Evolutionary conservation across 805 yeast species (phyloP), one percentile per base, ranked within the genome.

Genomic region (Wickerhamiella siamensis): DNA sequence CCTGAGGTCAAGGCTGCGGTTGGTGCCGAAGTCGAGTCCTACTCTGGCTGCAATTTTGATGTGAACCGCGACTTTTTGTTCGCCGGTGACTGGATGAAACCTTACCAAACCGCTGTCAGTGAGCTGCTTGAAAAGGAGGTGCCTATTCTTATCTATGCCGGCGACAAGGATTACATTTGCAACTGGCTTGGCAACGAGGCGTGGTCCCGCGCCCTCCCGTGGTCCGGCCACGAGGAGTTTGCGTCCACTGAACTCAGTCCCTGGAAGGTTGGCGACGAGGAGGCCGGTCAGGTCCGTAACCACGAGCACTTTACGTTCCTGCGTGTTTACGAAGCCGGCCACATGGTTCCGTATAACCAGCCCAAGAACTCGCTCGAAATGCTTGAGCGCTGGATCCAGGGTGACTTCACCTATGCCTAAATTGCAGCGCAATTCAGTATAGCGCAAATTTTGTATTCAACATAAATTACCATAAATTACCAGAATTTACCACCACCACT

Each of bases 331-430:
- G 86, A 78, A 53, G 95, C 91, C 37, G 95, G 95, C 31, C 95
- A 86, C 63, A 84, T 86, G 95, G 94, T 83, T 49, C 94, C 95
- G 17, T 77, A 67, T 55, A 88, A 87, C 63, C 93, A 82, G 66
- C 94, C 95, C n/a, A 76, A 73, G 56, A 70, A 71, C 53, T 65
- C 94, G 2, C 69, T 81, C 49, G 91, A 78, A 49, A 79, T 87
- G 87, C 74, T 88, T 47, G 81, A 86, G 67, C 71, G 80, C 60
- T 88, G 96, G 96, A 15, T 36, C 4, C 17, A 20, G 14, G 38
- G 38, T n/a, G 38, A 36, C 16, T 36, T 36, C 38, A 36, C 27
- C 10, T 36, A 22, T 36, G 38, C 27, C 15, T 22, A 35, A 21
- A 12, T 9, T 24, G 6, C n/a, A n/a, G n/a, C n/a, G n/a, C n/a